Evolutionary conservation across 352 stramenopile genomes (phyloP), one percentile per base, ranked within the genome.

Genomic region (Hyaloperonospora brassicae): DNA sequence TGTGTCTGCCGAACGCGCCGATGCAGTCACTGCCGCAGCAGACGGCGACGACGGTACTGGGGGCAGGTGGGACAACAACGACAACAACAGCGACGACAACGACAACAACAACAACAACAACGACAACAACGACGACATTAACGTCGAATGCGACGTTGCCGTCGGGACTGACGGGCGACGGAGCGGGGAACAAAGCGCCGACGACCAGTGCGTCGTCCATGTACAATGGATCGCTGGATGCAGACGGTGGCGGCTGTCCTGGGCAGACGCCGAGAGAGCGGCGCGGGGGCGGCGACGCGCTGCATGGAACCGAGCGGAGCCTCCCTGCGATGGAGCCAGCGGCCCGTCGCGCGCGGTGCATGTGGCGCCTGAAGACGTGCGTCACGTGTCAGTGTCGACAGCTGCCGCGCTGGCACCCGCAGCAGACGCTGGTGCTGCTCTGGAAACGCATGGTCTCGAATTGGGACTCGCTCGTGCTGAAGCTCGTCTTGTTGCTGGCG

Each of bases 391-490:
- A 57, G 7, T 59, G 56, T 11, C 46, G 55, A 60, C 46, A 42
- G 12, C 13, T 49, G 11, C 54, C 53, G 13, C 51, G 48, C 2
- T 74, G 66, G 55, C 40, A 23, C n/a, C 23, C 51, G 25, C 58
- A 56, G 48, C 52, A 61, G 12, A 66, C 52, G 59, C 49, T 76
- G 7, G 45, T 59, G 25, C 72, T 73, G 39, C 58, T 87, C 5
- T 88, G 71, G 70, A 65, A 30, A 43, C 76, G 80, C 8, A 62
- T 87, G 47, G 55, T 75, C 40, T 66, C 70, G n/a, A 85, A 82
- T 50, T 91, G 80, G 80, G 74, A 91, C 48, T 87, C 78, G n/a
- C 69, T 79, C 30, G 79, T 75, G n/a, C 47, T 89, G 0, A 73
- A 79, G 31, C 58, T 70, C 12, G 83, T 73, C 11, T 66, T 91